A percentile compares a stretch with the other conserved stretches of the same genome.
These are phyloP conservation scores for Pleurotus giganteus DNA, from an alignment of 768 basidiomycete genomes.

Conservation along the genomic window DNA sequence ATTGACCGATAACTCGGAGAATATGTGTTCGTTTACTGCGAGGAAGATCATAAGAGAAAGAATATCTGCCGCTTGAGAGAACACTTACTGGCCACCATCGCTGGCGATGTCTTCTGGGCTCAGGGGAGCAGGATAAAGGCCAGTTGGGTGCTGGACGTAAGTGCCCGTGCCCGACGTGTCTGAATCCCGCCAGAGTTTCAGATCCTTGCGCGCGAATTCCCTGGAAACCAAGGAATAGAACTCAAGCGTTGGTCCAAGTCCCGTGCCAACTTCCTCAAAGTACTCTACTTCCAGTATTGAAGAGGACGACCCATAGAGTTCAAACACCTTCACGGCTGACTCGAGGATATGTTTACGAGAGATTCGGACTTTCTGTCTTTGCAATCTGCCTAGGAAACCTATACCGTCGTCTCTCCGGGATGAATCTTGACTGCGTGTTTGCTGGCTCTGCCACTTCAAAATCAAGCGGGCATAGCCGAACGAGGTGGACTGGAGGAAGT, in stretches of 20 bases:
- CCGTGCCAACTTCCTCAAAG: constrained; percentile 98
- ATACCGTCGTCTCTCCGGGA: constrained; percentile 88
- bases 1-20: constrained; percentile 90
- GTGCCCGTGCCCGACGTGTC: constrained; percentile 58
- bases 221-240: constrained; percentile 97
- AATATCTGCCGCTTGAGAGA: not conserved
- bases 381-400: constrained; percentile 87
- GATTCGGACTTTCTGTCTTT: constrained; percentile 95
- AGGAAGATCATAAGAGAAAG: constrained; percentile 12
- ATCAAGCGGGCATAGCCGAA: constrained; percentile 97
- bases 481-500: constrained; percentile 95
- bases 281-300: constrained; percentile 97
- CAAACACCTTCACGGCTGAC: constrained; percentile 94
- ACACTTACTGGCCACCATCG: constrained; percentile 70
- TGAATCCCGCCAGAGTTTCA: constrained; percentile 91
- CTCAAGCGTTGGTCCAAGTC: constrained; percentile 94
- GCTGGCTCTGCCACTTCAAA: constrained; percentile 91
- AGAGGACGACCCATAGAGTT: constrained; percentile 92
- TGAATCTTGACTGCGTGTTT: constrained; percentile 72
- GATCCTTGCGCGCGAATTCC: constrained; percentile 86
- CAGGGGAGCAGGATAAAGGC: constrained; percentile 87
- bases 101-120: constrained; percentile 64
- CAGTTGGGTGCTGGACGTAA: constrained; percentile 82
- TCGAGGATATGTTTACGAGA: constrained; percentile 93
- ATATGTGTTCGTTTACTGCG: constrained; percentile 80